These are phyloP conservation scores for Beauveria asiatica DNA, from an alignment of 2,329 filamentous ascomycete species.

Conservation along the genomic window DNA sequence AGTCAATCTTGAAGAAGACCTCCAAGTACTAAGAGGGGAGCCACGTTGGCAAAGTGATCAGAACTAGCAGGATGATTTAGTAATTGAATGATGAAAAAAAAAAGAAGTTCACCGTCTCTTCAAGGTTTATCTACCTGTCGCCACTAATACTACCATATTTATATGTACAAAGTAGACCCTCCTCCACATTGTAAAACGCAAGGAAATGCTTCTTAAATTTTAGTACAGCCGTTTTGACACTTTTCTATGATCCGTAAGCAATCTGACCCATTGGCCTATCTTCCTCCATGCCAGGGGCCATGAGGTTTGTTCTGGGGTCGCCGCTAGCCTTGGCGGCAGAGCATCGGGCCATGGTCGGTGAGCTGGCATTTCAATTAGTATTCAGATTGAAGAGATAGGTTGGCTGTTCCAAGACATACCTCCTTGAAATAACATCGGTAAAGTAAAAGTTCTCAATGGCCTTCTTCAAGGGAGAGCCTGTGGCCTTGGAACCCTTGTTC, in stretches of 20 bases:
- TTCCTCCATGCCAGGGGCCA: conserved; percentile 62
- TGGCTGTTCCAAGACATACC: conserved; percentile 45
- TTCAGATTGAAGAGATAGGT: conserved; percentile 10
- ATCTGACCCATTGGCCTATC: conserved; percentile 54
- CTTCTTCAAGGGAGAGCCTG: conserved; percentile 67
- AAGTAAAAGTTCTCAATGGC: conserved; percentile 96
- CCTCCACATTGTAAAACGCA: conserved; percentile 21
- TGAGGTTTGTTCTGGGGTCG: conserved; percentile 70
- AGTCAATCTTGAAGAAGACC: conserved; percentile 5
- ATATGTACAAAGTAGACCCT: conserved; percentile 13
- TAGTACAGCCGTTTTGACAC: conserved; percentile 22
- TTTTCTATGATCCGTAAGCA: conserved; percentile 45
- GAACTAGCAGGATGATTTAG: not conserved
- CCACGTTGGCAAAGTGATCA: not conserved
- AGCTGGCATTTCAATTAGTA: conserved; percentile 45
- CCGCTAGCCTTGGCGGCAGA: conserved; percentile 82
- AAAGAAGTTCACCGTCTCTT: conserved; percentile 4
- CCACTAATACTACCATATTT: conserved; percentile 8
- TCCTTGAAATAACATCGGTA: conserved; percentile 93
- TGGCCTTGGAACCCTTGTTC: conserved; percentile 79
- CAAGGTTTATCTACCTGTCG: conserved; percentile 8
- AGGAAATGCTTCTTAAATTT: conserved; percentile 28
- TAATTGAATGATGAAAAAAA: not conserved
- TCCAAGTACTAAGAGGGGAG: not conserved
- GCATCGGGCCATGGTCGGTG: conserved; percentile 96